phyloP scores from a whole-genome alignment of 2,329 filamentous ascomycete species.

The Fusarium torulosum region DNA sequence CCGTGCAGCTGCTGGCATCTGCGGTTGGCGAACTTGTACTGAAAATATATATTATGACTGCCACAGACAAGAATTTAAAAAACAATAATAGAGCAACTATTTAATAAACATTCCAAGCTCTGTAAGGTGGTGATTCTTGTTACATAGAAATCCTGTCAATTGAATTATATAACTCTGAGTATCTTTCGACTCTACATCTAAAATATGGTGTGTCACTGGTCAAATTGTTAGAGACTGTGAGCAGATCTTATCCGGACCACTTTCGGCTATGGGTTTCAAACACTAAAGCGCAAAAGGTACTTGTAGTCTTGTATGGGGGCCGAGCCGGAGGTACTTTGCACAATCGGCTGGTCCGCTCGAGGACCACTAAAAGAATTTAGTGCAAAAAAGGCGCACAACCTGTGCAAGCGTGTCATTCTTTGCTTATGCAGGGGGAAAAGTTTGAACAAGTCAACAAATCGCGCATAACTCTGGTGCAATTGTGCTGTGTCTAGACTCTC shows the following conservation, averaged over 20 bases:
- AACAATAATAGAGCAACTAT: no score
- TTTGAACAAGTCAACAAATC: not conserved
- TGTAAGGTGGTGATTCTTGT: no score
- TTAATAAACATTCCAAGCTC: no score
- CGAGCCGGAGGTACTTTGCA: not conserved
- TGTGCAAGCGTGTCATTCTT: not conserved
- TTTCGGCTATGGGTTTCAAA: not conserved
- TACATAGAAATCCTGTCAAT: no score
- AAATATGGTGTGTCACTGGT: no score
- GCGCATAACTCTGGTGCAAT: not conserved
- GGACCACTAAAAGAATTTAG: not conserved
- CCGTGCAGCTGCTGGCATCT: no score
- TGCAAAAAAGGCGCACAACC: not conserved
- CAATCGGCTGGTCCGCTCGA: not conserved
- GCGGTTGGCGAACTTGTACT: no score
- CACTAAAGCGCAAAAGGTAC: not conserved
- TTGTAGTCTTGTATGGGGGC: not conserved
- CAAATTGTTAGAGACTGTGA: not conserved
- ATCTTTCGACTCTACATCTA: no score
- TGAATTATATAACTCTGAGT: no score
- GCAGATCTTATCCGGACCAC: no score
- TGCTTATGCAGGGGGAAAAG: not conserved
- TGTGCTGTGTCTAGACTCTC: not conserved
- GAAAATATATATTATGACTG: no score
- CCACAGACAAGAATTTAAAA: no score